phyloP scores from a whole-genome alignment of 129 eudicot genomes.

The Smallanthus sonchifolius region DNA sequence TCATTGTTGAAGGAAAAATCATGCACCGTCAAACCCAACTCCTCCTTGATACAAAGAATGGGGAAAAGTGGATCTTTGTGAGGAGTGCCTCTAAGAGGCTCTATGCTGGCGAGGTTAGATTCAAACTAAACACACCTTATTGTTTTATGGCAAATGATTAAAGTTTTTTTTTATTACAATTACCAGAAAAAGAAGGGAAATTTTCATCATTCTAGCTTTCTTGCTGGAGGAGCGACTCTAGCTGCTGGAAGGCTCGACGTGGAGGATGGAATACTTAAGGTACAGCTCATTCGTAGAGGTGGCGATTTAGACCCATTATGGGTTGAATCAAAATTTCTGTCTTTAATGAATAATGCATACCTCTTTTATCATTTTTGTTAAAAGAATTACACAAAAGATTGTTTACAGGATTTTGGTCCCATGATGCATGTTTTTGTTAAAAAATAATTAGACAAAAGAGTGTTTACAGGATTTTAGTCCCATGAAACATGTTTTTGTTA shows the following conservation, averaged over 20 bases:
- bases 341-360: background rate
- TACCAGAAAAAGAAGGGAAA: constrained; percentile 84
- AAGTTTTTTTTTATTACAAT: background rate
- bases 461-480: no score
- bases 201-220: constrained; percentile 97
- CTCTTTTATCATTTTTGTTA: background rate
- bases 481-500: no score
- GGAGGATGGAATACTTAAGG: constrained; percentile 75
- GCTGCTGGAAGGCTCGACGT: constrained; percentile 92
- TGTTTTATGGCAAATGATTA: background rate
- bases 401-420: background rate
- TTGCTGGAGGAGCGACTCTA: constrained; percentile 93
- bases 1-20: constrained; percentile 63
- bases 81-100: constrained; percentile 70
- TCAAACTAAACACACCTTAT: background rate
- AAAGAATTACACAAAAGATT: background rate
- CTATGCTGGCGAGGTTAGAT: constrained; percentile 74
- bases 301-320: background rate
- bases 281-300: constrained; percentile 9
- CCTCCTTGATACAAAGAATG: constrained; percentile 57
- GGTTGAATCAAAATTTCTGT: background rate
- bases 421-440: no score
- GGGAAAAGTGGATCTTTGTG: constrained; percentile 84
- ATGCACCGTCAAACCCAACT: constrained; percentile 44
- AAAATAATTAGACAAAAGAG: no score